phyloP scores from a whole-genome alignment of 2,329 filamentous ascomycete species.

The Trichoderma koningii region DNA sequence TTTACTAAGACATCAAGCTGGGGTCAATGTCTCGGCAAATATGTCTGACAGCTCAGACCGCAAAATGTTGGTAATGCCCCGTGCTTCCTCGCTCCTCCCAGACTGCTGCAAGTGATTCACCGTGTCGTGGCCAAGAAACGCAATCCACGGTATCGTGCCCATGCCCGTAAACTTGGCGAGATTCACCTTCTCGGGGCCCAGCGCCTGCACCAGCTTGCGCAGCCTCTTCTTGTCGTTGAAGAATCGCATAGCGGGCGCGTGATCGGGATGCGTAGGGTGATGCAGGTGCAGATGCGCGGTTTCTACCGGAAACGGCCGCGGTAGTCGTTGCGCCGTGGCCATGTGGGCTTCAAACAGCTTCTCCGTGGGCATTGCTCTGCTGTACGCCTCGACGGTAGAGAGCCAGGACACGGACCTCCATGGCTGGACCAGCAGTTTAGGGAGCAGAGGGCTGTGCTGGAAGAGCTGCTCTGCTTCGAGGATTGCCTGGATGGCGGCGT shows the following conservation, averaged over 20 bases:
- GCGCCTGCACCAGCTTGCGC: slow-evolving; percentile 34
- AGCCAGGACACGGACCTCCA: slow-evolving; percentile 55
- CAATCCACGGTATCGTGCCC: slow-evolving; percentile 41
- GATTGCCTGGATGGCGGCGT: slow-evolving; percentile 53
- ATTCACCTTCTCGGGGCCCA: slow-evolving; percentile 35
- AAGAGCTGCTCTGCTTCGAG: slow-evolving; percentile 50
- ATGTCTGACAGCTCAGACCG: slow-evolving; percentile 41
- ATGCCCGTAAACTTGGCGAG: slow-evolving; percentile 38
- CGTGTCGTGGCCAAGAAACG: slow-evolving; percentile 50
- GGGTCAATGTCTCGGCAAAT: slow-evolving; percentile 33
- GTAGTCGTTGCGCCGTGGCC: slow-evolving; percentile 47
- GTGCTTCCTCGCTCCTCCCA: slow-evolving; percentile 46
- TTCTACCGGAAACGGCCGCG: slow-evolving; percentile 45
- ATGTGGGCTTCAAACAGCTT: slow-evolving; percentile 56
- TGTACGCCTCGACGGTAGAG: slow-evolving; percentile 54
- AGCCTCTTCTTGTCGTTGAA: slow-evolving; percentile 43
- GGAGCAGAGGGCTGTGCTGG: slow-evolving; percentile 40
- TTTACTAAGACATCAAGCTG: slow-evolving; percentile 23
- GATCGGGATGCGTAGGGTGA: slow-evolving; percentile 55
- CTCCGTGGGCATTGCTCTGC: slow-evolving; percentile 49
- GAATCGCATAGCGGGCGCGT: slow-evolving; percentile 50
- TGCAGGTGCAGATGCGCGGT: slow-evolving; percentile 57
- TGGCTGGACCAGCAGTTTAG: slow-evolving; percentile 43
- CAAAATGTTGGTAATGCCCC: slow-evolving; percentile 44
- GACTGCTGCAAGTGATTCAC: slow-evolving; percentile 47